Evolutionary conservation across 176 grass and related monocot species (phyloP).

Genomic region (Lolium rigidum): DNA sequence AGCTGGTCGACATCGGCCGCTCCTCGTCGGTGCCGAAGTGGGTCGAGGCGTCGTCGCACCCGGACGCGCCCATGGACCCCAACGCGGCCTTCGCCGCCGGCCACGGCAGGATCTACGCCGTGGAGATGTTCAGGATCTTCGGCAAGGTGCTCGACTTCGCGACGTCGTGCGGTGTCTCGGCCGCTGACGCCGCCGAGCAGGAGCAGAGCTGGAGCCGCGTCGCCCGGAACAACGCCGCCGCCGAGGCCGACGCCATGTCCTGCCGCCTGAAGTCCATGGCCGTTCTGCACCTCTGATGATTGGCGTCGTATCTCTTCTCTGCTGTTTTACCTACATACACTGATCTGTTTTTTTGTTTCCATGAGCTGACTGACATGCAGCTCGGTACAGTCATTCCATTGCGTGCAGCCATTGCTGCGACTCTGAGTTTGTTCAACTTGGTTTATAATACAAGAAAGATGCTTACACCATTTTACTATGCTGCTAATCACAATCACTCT

Average conservation of each 20-base stretch:
- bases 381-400: constrained; percentile 30
- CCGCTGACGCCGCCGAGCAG: background rate
- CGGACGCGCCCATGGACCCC: constrained; percentile 95
- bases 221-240: constrained; percentile 54
- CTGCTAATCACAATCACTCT: background rate
- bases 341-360: constrained; percentile 23
- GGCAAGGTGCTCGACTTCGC: constrained; percentile 90
- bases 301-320: background rate
- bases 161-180: constrained; percentile 62
- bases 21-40: constrained; percentile 41
- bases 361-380: background rate
- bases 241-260: constrained; percentile 74
- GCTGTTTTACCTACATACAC: background rate
- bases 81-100: constrained; percentile 60
- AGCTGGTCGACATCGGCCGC: constrained; percentile 54
- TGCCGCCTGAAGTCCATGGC: constrained; percentile 79
- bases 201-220: constrained; percentile 63
- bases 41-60: constrained; percentile 72
- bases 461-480: background rate
- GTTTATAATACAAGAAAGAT: constrained; percentile 11
- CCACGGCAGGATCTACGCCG: constrained; percentile 57
- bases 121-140: constrained; percentile 98
- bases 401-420: constrained; percentile 16
- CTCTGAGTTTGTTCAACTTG: background rate
- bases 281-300: constrained; percentile 55